Conservation (phyloP, 805 yeast genomes). For the Lachancea dasiensis region DNA sequence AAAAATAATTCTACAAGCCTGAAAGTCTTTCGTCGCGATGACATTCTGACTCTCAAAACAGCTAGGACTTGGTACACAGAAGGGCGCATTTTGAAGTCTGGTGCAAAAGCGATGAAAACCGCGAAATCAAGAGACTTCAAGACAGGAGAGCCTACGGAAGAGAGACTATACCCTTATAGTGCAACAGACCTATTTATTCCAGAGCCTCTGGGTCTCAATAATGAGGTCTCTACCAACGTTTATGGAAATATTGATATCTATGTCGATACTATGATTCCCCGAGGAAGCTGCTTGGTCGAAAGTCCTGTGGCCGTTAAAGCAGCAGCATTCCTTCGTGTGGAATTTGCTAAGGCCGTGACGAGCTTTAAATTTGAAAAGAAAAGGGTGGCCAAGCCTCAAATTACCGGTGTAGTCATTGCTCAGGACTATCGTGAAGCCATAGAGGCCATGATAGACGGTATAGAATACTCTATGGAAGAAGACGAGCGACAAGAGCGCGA, state of each 20-base stretch:
- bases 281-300: conserved; percentile 59
- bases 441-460: conserved; percentile 25
- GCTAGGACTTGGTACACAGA: conserved; percentile 82
- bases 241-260: conserved; percentile 83
- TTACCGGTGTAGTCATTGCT: conserved; percentile 74
- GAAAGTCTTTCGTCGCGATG: conserved; percentile 62
- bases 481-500: conserved; percentile 41
- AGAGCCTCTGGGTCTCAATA: conserved; percentile 48
- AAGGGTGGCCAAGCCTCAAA: conserved; percentile 51
- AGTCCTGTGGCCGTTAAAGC: conserved; percentile 58
- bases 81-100: conserved; percentile 70
- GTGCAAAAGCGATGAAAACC: conserved; percentile 57
- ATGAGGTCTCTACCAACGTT: conserved; percentile 65
- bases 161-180: conserved; percentile 64
- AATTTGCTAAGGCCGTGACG: conserved; percentile 81
- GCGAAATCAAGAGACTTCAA: conserved; percentile 31
- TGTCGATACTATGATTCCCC: conserved; percentile 74
- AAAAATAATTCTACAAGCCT: conserved; percentile 40
- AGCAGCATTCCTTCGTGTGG: conserved; percentile 62
- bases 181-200: conserved; percentile 74
- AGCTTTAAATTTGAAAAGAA: conserved; percentile 69
- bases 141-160: conserved; percentile 49
- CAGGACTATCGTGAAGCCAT: conserved; percentile 39
- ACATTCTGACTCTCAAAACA: conserved; percentile 58
- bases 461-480: conserved; percentile 27